phyloP scores from a whole-genome alignment of 805 yeast species.

The Yamadazyma philogaea region DNA sequence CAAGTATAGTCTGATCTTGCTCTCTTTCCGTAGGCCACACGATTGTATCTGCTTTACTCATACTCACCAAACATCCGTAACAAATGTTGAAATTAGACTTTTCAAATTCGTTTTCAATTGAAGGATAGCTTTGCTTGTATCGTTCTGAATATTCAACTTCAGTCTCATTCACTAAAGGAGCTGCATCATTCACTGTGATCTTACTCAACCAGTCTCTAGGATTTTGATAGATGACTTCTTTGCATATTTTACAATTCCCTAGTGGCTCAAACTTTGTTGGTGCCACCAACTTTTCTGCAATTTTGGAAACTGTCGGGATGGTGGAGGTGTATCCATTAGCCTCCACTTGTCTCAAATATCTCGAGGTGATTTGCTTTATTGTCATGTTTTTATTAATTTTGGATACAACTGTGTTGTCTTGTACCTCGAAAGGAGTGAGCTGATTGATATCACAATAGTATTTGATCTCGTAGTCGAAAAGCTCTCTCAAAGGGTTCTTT shows the following conservation, averaged over 20 bases:
- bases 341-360: constrained; percentile 71
- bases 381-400: constrained; percentile 69
- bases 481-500: constrained; percentile 72
- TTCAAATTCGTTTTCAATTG: constrained; percentile 5
- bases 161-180: constrained; percentile 41
- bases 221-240: constrained; percentile 48
- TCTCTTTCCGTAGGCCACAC: constrained; percentile 30
- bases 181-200: constrained; percentile 61
- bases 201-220: constrained; percentile 65
- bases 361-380: constrained; percentile 71
- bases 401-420: constrained; percentile 21
- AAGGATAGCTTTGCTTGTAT: constrained; percentile 11
- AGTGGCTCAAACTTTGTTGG: constrained; percentile 30
- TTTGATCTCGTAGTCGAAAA: constrained; percentile 63
- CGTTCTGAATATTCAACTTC: constrained; percentile 32
- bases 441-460: constrained; percentile 48
- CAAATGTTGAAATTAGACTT: constrained; percentile 39
- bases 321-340: constrained; percentile 76
- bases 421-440: constrained; percentile 31
- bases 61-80: constrained; percentile 71
- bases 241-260: constrained; percentile 54
- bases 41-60: constrained; percentile 38
- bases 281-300: constrained; percentile 70
- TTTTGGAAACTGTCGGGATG: constrained; percentile 87
- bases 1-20: constrained; percentile 31